Evolutionary conservation across 2,329 filamentous ascomycete genomes (phyloP), one percentile per base, ranked within the genome.

Genomic region (Sarocladiaceae sp.): DNA sequence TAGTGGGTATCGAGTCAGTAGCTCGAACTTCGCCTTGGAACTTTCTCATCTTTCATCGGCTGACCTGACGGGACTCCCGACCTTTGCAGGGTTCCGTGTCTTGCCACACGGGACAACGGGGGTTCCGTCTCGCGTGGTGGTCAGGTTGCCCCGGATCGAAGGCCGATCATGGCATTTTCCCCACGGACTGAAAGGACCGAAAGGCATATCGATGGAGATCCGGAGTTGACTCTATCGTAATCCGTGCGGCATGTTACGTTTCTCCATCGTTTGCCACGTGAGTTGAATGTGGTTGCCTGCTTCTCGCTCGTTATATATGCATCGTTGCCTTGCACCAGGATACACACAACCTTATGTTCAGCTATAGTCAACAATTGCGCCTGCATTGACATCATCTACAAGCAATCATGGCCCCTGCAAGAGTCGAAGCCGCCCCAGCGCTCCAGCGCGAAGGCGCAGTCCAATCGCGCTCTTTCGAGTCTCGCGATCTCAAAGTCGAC

Each of bases 361-460:
- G n/a, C 10, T 6, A 17, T 12, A 37, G 35, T 12, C 6, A 17
- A 17, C 11, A 10, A 37, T 6, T 6, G 8, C 8, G 18, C 10
- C 35, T 15, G 22, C 40, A 44, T 23, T 40, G 37, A 4, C 10
- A 22, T 4, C 8, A 5, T 22, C 17, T n/a, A 22, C 8, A 10
- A 20, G 50, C 17, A 31, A 57, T 15, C 20, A 61, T 61, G 59
- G 57, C 59, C 15, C 59, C 59, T 23, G 57, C 58, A 44, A 28
- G 59, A 31, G 51, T 59, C 17, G 23, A 52, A n/a, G 54, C 57
- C 35, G 52, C 55, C 28, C 54, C 54, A 13, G 56, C 40, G 13
- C 56, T 61, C 33, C 58, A 52, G 15, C 54, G 55, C 12, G 59
- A 58, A 50, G 28, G 52, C 2, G 57, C 59, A 11, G 55, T 55